These are phyloP conservation scores for Phaeosphaeria sp. DNA, from an alignment of 2,329 filamentous ascomycete genomes.

Conservation along the genomic window DNA sequence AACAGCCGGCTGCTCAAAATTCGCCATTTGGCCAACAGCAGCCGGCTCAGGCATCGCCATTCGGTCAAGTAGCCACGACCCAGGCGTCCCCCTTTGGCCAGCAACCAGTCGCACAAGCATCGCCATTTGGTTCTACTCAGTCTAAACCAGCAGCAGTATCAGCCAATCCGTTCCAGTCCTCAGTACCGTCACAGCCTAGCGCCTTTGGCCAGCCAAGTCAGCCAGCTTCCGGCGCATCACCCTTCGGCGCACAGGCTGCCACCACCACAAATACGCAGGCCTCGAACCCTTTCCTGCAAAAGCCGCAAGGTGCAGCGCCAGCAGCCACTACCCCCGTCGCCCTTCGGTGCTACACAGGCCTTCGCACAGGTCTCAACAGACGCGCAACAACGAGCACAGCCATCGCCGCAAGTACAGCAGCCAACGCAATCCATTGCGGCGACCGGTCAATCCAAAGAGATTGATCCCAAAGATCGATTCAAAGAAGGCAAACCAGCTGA, in stretches of 20 bases:
- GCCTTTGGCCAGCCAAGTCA: slow-evolving; percentile 46
- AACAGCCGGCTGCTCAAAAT: slow-evolving; percentile 31
- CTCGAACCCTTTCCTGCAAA: slow-evolving; percentile 32
- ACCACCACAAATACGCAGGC: slow-evolving; percentile 13
- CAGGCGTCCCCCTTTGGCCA: slow-evolving; percentile 2
- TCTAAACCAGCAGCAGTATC: slow-evolving; percentile 12
- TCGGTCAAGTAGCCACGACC: slow-evolving; percentile 6
- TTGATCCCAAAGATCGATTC: slow-evolving; percentile 53
- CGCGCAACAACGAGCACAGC: slow-evolving; percentile 2
- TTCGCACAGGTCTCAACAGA: slow-evolving; percentile 15
- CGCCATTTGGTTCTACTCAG: slow-evolving; percentile 16
- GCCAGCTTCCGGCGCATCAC: slow-evolving; percentile 44
- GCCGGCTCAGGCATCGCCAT: slow-evolving; percentile 10
- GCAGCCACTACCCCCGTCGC: slow-evolving; percentile 18
- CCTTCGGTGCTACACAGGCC: slow-evolving; percentile 20
- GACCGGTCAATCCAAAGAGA: slow-evolving; percentile 40
- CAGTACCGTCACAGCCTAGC: slow-evolving; percentile 19
- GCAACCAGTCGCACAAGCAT: not conserved
- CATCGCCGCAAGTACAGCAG: slow-evolving; percentile 8
- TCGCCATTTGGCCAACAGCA: slow-evolving; percentile 15
- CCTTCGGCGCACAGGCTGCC: slow-evolving; percentile 23
- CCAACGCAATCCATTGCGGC: slow-evolving; percentile 65
- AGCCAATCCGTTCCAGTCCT: slow-evolving; percentile 25
- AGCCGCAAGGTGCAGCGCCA: not conserved
- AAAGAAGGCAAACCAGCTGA: slow-evolving; percentile 65